Percentiles rank a stretch among this genome's conserved stretches.
Evolutionary conservation across 1,284 basidiomycete genomes (phyloP).

Genomic region (Papiliotrema flavescens): DNA sequence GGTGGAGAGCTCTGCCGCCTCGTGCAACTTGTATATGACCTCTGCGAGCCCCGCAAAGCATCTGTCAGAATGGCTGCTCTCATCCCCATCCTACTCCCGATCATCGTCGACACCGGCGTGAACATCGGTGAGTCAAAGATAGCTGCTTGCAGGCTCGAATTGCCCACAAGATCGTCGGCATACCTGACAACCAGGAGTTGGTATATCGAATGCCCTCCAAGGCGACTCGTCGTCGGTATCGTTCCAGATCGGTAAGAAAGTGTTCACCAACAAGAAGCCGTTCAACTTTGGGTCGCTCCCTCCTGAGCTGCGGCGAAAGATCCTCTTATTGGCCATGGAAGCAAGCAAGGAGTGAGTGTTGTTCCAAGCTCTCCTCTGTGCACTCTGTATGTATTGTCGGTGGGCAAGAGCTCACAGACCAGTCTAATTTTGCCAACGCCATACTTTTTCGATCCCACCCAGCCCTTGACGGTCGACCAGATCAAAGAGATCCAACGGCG

Average conservation of each 20-base stretch:
- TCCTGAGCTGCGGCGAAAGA: constrained; percentile 25
- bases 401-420: neutral
- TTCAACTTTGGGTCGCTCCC: constrained; percentile 27
- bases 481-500: constrained; percentile 11
- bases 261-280: constrained; percentile 24
- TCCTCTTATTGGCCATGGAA: constrained; percentile 29
- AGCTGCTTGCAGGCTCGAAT: no score
- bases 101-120: constrained; percentile 24
- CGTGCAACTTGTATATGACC: no score
- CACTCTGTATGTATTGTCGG: neutral
- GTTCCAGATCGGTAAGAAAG: constrained; percentile 30
- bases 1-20: no score
- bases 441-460: constrained; percentile 13
- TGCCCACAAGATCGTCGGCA: neutral
- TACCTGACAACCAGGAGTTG: constrained; percentile 19
- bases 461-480: constrained; percentile 8
- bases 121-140: constrained; percentile 37
- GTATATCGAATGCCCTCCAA: constrained; percentile 32
- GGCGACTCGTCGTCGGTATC: constrained; percentile 23
- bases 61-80: constrained; percentile 25
- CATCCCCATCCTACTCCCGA: constrained; percentile 28
- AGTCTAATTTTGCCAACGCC: constrained; percentile 26
- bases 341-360: constrained; percentile 23
- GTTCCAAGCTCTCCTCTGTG: neutral
- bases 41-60: no score